phyloP scores from a whole-genome alignment of 208 protist species.

The Crithidia bombi region DNA sequence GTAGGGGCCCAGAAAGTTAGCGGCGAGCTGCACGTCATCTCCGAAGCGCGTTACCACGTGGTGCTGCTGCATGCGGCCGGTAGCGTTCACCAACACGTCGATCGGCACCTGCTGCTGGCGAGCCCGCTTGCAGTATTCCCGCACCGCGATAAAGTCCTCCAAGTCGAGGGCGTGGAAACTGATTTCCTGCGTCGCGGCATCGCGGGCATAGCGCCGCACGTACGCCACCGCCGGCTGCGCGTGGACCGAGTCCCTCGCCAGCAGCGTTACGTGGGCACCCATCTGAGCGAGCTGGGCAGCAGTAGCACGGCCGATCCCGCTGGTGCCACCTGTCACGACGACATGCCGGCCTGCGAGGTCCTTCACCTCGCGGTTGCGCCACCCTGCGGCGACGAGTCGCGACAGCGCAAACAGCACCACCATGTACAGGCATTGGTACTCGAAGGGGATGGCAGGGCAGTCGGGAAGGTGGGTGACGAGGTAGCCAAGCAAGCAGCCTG shows the following conservation, averaged over 20 bases:
- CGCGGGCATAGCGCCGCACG: conserved; percentile 18
- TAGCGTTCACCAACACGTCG: conserved; percentile 80
- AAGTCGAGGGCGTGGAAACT: conserved; percentile 67
- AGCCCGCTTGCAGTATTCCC: conserved; percentile 68
- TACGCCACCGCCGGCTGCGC: conserved; percentile 42
- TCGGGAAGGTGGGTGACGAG: conserved; percentile 36
- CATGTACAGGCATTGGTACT: conserved; percentile 54
- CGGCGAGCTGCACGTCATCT: conserved; percentile 77
- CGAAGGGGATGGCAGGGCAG: conserved; percentile 39
- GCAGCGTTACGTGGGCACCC: conserved; percentile 70
- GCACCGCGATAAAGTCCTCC: conserved; percentile 75
- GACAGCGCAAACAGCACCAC: conserved; percentile 35
- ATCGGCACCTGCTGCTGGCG: conserved; percentile 40
- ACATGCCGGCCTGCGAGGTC: conserved; percentile 61
- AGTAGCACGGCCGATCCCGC: conserved; percentile 74
- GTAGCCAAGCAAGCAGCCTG: conserved; percentile 62
- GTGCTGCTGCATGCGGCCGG: conserved; percentile 63
- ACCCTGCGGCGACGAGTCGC: conserved; percentile 50
- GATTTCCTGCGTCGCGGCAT: conserved; percentile 31
- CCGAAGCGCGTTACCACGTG: conserved; percentile 68
- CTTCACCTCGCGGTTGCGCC: conserved; percentile 39
- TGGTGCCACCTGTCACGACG: conserved; percentile 76
- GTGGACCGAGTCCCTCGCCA: conserved; percentile 48
- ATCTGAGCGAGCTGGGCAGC: conserved; percentile 68
- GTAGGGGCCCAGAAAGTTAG: conserved; percentile 78